Percentiles rank a stretch among this genome's conserved stretches.
phyloP scores from a whole-genome alignment of 2,329 filamentous ascomycete species.

The Hymenoscyphus albidus region DNA sequence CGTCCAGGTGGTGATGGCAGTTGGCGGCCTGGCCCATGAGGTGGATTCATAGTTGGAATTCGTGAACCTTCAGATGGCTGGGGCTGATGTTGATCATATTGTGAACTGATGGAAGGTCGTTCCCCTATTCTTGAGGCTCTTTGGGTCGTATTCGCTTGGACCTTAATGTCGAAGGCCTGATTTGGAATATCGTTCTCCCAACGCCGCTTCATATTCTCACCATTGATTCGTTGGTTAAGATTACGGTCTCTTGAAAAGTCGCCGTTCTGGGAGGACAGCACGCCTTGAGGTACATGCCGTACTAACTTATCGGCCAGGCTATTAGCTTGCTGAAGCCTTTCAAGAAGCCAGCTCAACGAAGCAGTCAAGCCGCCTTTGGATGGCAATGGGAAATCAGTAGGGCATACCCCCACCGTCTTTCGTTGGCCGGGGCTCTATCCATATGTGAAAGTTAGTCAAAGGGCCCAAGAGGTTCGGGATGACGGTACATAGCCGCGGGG shows the following conservation, averaged over 20 bases:
- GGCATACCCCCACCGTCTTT: constrained; percentile 14
- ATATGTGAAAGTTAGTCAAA: constrained; percentile 11
- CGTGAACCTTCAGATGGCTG: constrained; percentile 16
- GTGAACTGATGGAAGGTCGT: constrained; percentile 22
- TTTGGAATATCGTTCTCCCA: constrained; percentile 21
- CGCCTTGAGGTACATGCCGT: constrained; percentile 22
- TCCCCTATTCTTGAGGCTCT: constrained; percentile 25
- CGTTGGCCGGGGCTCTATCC: constrained; percentile 18
- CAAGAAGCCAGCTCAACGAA: constrained; percentile 31
- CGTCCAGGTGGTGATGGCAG: constrained; percentile 33
- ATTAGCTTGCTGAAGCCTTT: constrained; percentile 31
- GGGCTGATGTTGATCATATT: constrained; percentile 22
- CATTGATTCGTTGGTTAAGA: constrained; percentile 19
- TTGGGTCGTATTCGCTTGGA: constrained; percentile 23
- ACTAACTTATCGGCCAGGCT: constrained; percentile 31
- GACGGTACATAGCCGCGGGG: constrained; percentile 14
- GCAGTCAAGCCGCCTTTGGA: constrained; percentile 29
- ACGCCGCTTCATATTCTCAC: constrained; percentile 30
- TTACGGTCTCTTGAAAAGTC: constrained; percentile 14
- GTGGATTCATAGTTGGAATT: constrained; percentile 32
- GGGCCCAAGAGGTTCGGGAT: constrained; percentile 11
- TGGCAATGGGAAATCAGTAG: constrained; percentile 27
- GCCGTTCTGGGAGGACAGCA: constrained; percentile 13
- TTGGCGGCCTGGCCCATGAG: constrained; percentile 29
- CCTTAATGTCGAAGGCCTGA: constrained; percentile 21